Evolutionary conservation across 73 alveolate genomes (phyloP).

Genomic region (Urostyla sp.): DNA sequence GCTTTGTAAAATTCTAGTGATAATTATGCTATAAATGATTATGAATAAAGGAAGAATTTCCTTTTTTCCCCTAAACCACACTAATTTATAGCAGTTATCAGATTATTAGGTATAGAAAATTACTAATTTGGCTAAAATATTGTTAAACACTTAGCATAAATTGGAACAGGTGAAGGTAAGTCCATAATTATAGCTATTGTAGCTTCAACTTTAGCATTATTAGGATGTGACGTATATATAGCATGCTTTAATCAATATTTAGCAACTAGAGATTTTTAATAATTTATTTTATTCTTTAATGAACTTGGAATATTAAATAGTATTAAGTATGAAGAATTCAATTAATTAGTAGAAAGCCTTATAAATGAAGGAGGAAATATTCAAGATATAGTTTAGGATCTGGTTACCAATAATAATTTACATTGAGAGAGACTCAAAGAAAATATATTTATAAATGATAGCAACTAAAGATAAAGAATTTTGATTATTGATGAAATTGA

Average conservation of each 20-base stretch:
- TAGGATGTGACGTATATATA: conserved; percentile 54
- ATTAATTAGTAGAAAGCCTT: conserved; percentile 8
- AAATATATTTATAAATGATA: no score
- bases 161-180: conserved; percentile 76
- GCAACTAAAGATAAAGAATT: background rate
- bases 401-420: no score
- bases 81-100: no score
- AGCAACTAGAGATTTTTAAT: conserved; percentile 58
- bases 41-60: no score
- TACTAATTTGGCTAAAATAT: no score
- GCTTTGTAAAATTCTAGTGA: no score
- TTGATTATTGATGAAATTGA: conserved; percentile 68
- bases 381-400: background rate
- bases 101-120: no score
- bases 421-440: no score
- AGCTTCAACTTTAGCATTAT: conserved; percentile 57
- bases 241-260: conserved; percentile 51
- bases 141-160: conserved; percentile 48
- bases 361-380: conserved; percentile 2
- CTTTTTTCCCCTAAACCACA: no score
- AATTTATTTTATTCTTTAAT: conserved; percentile 24
- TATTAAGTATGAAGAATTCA: conserved; percentile 47
- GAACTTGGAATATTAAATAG: background rate
- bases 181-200: conserved; percentile 54
- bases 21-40: no score